These are phyloP conservation scores for Madurella mycetomatis DNA, from an alignment of 2,329 filamentous ascomycete genomes.

Conservation along the genomic window DNA sequence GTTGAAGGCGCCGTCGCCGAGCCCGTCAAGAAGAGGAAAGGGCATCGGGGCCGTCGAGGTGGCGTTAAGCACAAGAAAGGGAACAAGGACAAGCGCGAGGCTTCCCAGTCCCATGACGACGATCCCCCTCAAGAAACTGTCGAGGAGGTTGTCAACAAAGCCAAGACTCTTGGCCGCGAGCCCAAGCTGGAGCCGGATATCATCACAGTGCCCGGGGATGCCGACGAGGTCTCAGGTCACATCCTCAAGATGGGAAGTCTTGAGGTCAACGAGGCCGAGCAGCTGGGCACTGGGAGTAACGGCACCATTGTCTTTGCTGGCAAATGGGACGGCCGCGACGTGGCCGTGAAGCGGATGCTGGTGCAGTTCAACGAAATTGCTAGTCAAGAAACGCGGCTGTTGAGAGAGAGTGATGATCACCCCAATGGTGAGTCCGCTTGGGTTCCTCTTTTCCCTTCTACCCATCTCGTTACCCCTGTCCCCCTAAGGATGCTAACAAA, in stretches of 20 bases:
- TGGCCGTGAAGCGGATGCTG: slow-evolving; percentile 95
- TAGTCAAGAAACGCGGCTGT: slow-evolving; percentile 82
- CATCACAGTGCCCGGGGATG: slow-evolving; percentile 52
- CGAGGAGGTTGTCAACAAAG: slow-evolving; percentile 58
- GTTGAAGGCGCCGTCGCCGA: slow-evolving; percentile 32
- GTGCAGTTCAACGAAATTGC: slow-evolving; percentile 95
- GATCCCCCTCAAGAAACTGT: slow-evolving; percentile 43
- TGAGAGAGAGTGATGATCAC: slow-evolving; percentile 93
- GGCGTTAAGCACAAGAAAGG: slow-evolving; percentile 63
- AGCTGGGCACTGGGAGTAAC: slow-evolving; percentile 78
- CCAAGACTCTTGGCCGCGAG: slow-evolving; percentile 52
- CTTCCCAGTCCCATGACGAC: slow-evolving; percentile 47
- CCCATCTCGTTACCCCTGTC: too few species aligned
- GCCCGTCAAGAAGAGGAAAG: slow-evolving; percentile 61
- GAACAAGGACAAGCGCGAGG: slow-evolving; percentile 46
- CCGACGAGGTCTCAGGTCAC: slow-evolving; percentile 56
- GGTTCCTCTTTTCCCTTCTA: too few species aligned
- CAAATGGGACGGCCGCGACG: slow-evolving; percentile 87
- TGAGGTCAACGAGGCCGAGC: slow-evolving; percentile 58
- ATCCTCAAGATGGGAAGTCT: slow-evolving; percentile 60
- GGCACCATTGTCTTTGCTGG: slow-evolving; percentile 95
- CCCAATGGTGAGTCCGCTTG: slow-evolving; percentile 59
- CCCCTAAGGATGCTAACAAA: slow-evolving; percentile 6
- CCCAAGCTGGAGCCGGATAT: slow-evolving; percentile 58
- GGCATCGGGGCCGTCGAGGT: slow-evolving; percentile 66